Evolutionary conservation across 179 eudicot species (phyloP).

Genomic region (Beta corolliflora): DNA sequence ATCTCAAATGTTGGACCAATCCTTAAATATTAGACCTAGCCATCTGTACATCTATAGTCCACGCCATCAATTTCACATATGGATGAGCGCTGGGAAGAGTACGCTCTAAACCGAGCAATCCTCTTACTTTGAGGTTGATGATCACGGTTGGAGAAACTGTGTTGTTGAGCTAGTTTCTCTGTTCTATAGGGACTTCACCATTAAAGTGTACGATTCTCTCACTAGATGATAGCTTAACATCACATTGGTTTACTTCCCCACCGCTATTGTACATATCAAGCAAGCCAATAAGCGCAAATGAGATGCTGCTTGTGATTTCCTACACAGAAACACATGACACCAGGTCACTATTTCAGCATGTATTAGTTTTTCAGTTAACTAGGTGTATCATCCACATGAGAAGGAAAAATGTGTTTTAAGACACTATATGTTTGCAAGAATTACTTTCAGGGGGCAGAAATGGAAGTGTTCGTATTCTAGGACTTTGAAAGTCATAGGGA

Average conservation of each 20-base stretch:
- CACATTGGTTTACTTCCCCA: constrained; percentile 71
- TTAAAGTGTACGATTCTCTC: constrained; percentile 29
- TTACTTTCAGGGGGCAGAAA: constrained; percentile 75
- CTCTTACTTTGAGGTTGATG: constrained; percentile 61
- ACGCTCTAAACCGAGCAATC: constrained; percentile 79
- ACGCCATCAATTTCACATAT: constrained; percentile 50
- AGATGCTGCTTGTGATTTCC: constrained; percentile 57
- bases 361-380: neutral
- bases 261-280: constrained; percentile 81
- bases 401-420: neutral
- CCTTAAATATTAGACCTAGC: no score
- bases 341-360: neutral
- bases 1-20: no score
- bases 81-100: constrained; percentile 62
- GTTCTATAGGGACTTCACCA: constrained; percentile 30
- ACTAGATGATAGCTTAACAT: constrained; percentile 31
- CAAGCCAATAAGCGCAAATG: constrained; percentile 83
- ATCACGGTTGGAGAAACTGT: constrained; percentile 42
- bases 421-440: neutral
- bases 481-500: constrained; percentile 80
- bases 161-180: constrained; percentile 18
- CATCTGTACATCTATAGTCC: no score
- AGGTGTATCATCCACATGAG: neutral
- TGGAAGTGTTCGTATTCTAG: constrained; percentile 88
- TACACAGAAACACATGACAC: constrained; percentile 28